phyloP scores from a whole-genome alignment of 2,329 filamentous ascomycete genomes.

The Penicillium decumbens region DNA sequence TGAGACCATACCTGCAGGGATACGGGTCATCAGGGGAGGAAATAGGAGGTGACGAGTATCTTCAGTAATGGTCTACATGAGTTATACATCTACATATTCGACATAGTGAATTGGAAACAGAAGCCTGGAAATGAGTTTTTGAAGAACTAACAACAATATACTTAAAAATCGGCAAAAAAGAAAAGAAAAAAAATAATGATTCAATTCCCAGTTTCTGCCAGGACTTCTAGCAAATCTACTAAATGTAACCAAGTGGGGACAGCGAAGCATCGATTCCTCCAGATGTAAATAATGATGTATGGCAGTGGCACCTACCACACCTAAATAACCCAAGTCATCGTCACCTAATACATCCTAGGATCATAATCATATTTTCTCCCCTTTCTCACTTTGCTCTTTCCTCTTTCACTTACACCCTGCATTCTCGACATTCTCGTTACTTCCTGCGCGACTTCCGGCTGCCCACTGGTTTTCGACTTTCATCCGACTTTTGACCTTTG shows the following conservation, averaged over 20 bases:
- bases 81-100: background rate
- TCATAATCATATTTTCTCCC: constrained; percentile 5
- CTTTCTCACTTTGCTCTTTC: constrained; percentile 4
- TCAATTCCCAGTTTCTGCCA: constrained; percentile 7
- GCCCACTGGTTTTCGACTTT: background rate
- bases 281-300: constrained; percentile 21
- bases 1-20: constrained; percentile 3
- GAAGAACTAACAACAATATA: background rate
- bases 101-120: background rate
- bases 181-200: background rate
- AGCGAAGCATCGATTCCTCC: background rate
- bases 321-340: constrained; percentile 18
- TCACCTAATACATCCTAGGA: background rate
- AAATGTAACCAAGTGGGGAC: constrained; percentile 1
- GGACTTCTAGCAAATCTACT: background rate
- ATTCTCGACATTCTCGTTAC: constrained; percentile 1
- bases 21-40: background rate
- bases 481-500: background rate
- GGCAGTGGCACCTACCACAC: constrained; percentile 27
- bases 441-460: background rate
- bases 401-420: background rate
- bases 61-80: background rate
- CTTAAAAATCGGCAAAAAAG: background rate
- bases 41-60: background rate
- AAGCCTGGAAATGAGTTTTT: background rate